Percentiles rank a stretch among this genome's conserved stretches.
Conservation (phyloP, 768 basidiomycete genomes). For the Termitomyces sp. region DNA sequence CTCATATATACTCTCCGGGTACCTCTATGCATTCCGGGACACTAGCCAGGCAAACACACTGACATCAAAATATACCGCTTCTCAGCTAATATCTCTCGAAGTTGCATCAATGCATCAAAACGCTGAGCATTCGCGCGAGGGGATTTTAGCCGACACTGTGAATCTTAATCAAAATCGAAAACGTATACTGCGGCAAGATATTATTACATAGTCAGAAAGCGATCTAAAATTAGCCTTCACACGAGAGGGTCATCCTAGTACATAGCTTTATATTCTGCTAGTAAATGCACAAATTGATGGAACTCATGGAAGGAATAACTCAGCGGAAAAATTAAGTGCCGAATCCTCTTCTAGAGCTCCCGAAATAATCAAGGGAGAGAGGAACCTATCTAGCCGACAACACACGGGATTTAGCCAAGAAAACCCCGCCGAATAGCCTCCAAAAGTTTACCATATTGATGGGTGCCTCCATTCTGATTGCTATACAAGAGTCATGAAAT, state of each 20-base stretch:
- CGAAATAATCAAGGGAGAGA: no score
- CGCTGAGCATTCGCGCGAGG: no score
- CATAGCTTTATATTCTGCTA: no score
- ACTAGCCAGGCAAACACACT: not conserved
- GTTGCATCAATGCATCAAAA: not conserved
- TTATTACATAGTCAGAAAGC: no score
- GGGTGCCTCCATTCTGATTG: not conserved
- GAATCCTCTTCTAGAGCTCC: not conserved
- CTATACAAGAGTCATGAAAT: not conserved
- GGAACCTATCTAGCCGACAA: not conserved
- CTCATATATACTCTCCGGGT: not conserved
- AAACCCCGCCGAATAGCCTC: not conserved
- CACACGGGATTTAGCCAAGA: not conserved
- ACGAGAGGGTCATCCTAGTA: no score
- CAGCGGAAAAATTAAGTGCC: not conserved
- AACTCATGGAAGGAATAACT: not conserved
- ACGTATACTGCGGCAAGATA: no score
- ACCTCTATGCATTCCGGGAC: not conserved
- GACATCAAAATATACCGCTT: not conserved
- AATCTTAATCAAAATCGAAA: not conserved
- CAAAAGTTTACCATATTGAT: not conserved
- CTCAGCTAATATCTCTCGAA: not conserved
- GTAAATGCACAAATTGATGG: not conserved
- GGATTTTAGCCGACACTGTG: no score
- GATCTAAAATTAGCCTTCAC: not conserved